Evolutionary conservation across 2,329 filamentous ascomycete species (phyloP), one percentile per base, ranked within the genome.

Genomic region (Aspergillus costaricaensis): DNA sequence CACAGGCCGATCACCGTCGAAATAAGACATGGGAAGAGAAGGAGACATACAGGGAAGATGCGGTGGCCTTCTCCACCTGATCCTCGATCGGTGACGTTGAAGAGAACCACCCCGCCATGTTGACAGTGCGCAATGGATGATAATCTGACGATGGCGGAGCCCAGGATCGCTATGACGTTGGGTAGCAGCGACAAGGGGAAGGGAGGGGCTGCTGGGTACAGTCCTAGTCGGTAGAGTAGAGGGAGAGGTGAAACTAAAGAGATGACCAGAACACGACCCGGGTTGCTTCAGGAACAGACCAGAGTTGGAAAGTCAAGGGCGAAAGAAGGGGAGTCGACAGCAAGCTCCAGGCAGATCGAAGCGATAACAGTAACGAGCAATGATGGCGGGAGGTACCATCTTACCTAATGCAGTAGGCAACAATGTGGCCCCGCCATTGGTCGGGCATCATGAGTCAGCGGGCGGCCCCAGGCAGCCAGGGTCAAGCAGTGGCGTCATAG

Each of bases 71-170:
- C 77, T 97, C 94, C 72, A 99, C 90, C 84, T 98, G 95, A 80
- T 96, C 93, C 79, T 99, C 95, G 79, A 99, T 85, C 80, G 92
- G 92, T 74, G 89, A 91, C 78, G 91, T 92, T 76, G 92, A 94
- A 68, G 90, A 91, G 76, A 96, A 98, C 94, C 94, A 99, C 84
- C 93, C 92, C 75, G 92, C 89, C 93, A 97, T 97, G 84, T 85
- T 90, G 70, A 79, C 82, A 67, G 68, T 65, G 47, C 41, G 53
- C 55, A 48, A 61, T 57, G 54, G 60, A 43, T 44, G 58, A 53
- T 58, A 7, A 50, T 44, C 23, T 50, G 51, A 61, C 23, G 61
- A 59, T 52, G 55, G 55, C 41, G 55, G 30, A 38, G 59, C 54
- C 36, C 30, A 39, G 38, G 36, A 32, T 56, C 53, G 57, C 56